A percentile compares a stretch with the other conserved stretches of the same genome.
Conservation (phyloP, 495 filamentous ascomycete genomes). For the Chaetomidium leptoderma region DNA sequence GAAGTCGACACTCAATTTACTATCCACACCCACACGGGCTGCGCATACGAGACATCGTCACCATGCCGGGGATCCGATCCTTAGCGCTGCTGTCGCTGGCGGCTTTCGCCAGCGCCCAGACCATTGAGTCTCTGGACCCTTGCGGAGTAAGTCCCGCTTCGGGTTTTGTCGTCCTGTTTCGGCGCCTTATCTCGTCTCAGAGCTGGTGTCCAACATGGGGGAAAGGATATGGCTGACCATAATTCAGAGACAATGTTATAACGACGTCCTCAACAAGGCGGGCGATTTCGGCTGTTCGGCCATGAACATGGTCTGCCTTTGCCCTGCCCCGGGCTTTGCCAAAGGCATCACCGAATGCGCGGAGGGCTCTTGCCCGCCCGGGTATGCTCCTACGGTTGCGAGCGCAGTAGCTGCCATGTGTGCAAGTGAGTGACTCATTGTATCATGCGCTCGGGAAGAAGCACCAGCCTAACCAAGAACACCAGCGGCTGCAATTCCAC, state of each 20-base stretch:
- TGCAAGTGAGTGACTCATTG: conserved; percentile 31
- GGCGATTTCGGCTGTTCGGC: conserved; percentile 21
- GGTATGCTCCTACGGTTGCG: conserved; percentile 14
- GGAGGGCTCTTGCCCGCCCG: conserved; percentile 20
- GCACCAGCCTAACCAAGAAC: conserved; percentile 1
- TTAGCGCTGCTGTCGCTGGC: conserved; percentile 25
- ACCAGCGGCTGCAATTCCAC: conserved; percentile 20
- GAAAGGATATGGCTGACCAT: conserved; percentile 17
- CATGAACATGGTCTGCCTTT: conserved; percentile 27
- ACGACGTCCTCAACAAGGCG: conserved; percentile 9
- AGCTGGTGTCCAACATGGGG: background rate
- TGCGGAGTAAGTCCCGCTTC: conserved; percentile 27
- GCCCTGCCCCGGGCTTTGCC: conserved; percentile 21
- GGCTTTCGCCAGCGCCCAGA: conserved; percentile 20
- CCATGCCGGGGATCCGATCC: conserved; percentile 23
- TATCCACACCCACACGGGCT: background rate
- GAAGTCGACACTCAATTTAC: background rate
- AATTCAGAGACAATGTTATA: conserved; percentile 25
- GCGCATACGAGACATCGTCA: conserved; percentile 5
- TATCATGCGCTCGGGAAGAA: background rate
- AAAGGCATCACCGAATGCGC: conserved; percentile 24
- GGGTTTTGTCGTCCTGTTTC: background rate
- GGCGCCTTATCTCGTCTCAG: background rate
- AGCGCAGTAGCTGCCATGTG: conserved; percentile 27
- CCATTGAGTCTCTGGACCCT: conserved; percentile 20